A percentile compares a stretch with the other conserved stretches of the same genome.
phyloP scores from a whole-genome alignment of 306 rosid species.

The Adenanthera pavonina region DNA sequence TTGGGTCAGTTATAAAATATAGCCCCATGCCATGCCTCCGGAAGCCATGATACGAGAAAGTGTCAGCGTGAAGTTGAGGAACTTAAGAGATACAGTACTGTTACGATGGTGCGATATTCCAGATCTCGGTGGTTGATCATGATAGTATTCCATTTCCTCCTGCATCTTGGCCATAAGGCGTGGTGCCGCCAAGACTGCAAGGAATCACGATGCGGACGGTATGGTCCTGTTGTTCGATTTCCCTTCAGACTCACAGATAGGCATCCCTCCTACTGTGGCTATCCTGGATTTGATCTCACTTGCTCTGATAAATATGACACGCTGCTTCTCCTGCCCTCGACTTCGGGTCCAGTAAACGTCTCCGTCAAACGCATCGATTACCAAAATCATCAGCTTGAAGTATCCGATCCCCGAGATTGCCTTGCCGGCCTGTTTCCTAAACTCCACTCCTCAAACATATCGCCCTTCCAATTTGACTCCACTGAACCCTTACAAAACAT shows the following conservation, averaged over 20 bases:
- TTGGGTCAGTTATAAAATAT: too few relatives aligned
- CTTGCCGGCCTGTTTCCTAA: background rate
- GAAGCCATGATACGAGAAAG: too few relatives aligned
- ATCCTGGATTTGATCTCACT: constrained; percentile 3
- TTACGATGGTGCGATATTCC: too few relatives aligned
- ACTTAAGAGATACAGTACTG: too few relatives aligned
- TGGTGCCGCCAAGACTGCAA: background rate
- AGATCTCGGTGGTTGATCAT: too few relatives aligned
- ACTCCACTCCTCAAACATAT: background rate
- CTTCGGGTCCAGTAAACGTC: background rate
- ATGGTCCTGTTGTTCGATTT: constrained; percentile 35
- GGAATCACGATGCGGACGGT: background rate
- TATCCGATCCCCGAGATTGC: background rate
- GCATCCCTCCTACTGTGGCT: background rate
- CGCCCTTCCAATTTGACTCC: too few relatives aligned
- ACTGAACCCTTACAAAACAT: too few relatives aligned
- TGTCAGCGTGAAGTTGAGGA: too few relatives aligned
- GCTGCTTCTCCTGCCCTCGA: background rate
- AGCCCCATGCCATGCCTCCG: too few relatives aligned
- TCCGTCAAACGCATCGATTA: background rate
- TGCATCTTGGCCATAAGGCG: background rate
- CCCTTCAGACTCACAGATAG: constrained; percentile 37
- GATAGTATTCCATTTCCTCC: background rate
- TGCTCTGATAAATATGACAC: background rate
- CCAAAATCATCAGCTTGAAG: background rate